Evolutionary conservation across 352 stramenopile genomes (phyloP), one percentile per base, ranked within the genome.

Genomic region (Globisporangium ultimum): DNA sequence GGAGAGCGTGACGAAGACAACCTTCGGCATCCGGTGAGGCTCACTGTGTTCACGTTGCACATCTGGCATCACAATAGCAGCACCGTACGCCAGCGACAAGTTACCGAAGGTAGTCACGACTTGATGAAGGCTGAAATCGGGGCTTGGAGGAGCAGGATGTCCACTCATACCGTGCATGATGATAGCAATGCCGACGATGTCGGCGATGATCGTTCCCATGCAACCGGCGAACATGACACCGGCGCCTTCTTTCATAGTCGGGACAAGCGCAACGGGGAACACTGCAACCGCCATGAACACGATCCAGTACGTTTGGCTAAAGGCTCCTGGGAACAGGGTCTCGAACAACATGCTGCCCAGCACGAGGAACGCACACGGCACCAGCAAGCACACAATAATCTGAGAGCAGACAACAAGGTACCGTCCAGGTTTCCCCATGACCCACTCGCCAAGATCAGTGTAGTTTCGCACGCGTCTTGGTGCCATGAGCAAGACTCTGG

Each of bases 291-390:
- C 70, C 74, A 83, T 83, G 52, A 83, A 67, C 36, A 74, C 59
- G 45, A 79, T 83, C 74, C 74, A 83, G 12, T 71, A 52, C 20
- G 61, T 68, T 49, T 74, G 61, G n/a, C 63, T 74, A 56, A 83
- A 83, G n/a, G 72, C 66, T 53, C 67, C 59, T 0, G 76, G 76
- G 61, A 87, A 84, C 36, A 87, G 66, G 38, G 68, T 59, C 45
- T 84, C 54, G 17, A 82, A 67, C 12, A 84, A 53, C 13, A 64
- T 76, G 28, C 76, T 74, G 18, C 76, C 76, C 9, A 85, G 71
- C 48, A 84, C 76, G 32, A 87, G 60, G 59, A 84, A 86, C 2
- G 68, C 69, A 7, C 73, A 83, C 0, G 76, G 73, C 3, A 78
- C 45, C 15, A 86, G 51, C 40, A 83, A 64, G 57, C 76, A 84